These are phyloP conservation scores for Lycium ferocissimum DNA, from an alignment of 257 asterid genomes.

Conservation along the genomic window DNA sequence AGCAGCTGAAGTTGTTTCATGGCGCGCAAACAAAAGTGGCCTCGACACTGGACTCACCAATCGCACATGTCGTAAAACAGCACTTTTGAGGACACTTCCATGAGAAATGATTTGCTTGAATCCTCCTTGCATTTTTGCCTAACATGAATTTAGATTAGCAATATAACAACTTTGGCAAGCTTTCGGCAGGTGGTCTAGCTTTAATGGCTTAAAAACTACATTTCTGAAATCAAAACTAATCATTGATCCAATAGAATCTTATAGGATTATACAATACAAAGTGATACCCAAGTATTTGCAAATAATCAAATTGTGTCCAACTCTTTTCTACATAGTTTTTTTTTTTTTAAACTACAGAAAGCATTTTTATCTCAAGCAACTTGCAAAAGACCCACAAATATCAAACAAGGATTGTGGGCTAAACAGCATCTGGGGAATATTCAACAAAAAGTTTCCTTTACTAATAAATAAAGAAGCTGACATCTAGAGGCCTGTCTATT, in stretches of 20 bases:
- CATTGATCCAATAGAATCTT: background rate
- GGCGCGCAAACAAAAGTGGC: slow-evolving; percentile 54
- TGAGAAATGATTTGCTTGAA: slow-evolving; percentile 68
- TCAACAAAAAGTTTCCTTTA: background rate
- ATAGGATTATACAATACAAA: background rate
- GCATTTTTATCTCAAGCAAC: background rate
- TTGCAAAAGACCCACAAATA: background rate
- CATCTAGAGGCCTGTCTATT: background rate
- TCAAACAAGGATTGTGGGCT: background rate
- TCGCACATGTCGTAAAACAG: slow-evolving; percentile 71
- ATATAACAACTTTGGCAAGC: background rate
- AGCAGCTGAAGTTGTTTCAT: slow-evolving; percentile 77
- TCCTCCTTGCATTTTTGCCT: slow-evolving; percentile 90
- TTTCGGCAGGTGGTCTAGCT: background rate
- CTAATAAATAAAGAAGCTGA: slow-evolving; percentile 6
- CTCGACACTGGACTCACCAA: slow-evolving; percentile 56
- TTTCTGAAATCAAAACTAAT: background rate
- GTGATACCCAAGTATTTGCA: background rate
- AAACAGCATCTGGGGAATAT: background rate
- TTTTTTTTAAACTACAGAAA: background rate
- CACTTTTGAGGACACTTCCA: slow-evolving; percentile 68
- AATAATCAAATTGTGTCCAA: background rate
- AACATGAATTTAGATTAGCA: background rate
- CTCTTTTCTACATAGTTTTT: background rate
- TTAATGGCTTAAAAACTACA: background rate